Base-by-base conservation (phyloP, 179 eudicot genomes). In the Actinidia polygama region DNA sequence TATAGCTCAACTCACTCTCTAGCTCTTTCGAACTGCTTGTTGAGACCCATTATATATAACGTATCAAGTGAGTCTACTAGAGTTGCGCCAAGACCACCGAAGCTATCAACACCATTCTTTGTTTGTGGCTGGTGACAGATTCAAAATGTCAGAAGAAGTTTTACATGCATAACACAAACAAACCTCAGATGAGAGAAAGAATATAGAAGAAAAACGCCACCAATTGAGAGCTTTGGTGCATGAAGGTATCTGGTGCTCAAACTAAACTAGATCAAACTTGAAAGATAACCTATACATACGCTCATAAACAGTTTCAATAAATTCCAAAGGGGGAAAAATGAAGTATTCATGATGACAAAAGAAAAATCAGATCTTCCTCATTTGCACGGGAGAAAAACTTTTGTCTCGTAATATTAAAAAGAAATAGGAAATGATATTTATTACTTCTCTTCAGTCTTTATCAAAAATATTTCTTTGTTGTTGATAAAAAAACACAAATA, bases 1-100 rank as follows among this genome's bases (percentile, higher is more conserved):
- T 68, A 73, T 57, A 77, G 58, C 12, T 4, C 8, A 83, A 90
- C 98, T 92, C 85, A 97, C 99, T 92, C 98, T 93, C 91, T 90
- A 82, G 99, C 99, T 87, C 88, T 95, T 86, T 95, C 96, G 80
- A 97, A 97, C 87, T 97, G 94, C 79, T 97, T 98, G 63, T 94
- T 89, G 61, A 97, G 91, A 55, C 98, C 99, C 99, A 97, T 97
- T 85, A 97, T 95, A 82, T 97, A 94, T 90, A 97, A 85, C 21
- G 99, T 97, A 88, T 95, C 99, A 84, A 97, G 95, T 40, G 98
- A 88, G 87, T 97, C 99, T 82, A 97, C 83, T 77, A 97, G 77
- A 58, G 98, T 97, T 77, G 99, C 99, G 82, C 99, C 99, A 83
- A 97, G 98, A 87, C 99, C 99, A 73, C 99, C 99, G 82, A 97